phyloP scores from a whole-genome alignment of 176 grass and related monocot species.

The Tillandsia fasciculata region DNA sequence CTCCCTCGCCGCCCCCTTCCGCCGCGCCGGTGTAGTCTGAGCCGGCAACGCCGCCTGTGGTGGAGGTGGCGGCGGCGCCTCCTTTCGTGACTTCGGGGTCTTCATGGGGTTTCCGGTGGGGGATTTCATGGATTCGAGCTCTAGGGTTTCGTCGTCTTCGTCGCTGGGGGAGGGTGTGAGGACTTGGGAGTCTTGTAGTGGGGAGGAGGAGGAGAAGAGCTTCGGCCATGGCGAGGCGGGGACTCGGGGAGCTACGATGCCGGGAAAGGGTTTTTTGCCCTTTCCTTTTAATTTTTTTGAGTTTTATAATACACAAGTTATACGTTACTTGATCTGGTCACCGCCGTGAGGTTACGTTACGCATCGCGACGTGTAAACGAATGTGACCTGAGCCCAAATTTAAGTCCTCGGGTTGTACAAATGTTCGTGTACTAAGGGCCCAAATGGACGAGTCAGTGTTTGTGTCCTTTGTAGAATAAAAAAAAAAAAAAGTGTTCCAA shows the following conservation, averaged over 20 bases:
- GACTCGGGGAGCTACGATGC: conserved; percentile 15
- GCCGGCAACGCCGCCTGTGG: too few species aligned
- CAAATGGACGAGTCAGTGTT: too few species aligned
- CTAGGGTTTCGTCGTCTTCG: background rate
- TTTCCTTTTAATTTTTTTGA: background rate
- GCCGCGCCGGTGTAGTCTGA: too few species aligned
- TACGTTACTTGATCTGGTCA: too few species aligned
- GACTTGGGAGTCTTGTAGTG: background rate
- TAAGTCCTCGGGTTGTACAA: too few species aligned
- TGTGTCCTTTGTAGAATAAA: too few species aligned
- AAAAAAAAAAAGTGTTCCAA: too few species aligned
- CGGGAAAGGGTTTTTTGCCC: background rate
- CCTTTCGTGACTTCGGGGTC: conserved; percentile 4
- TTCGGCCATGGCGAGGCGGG: background rate
- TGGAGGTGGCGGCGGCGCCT: background rate
- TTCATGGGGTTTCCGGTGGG: conserved; percentile 2
- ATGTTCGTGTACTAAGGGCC: too few species aligned
- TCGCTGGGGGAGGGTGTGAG: background rate
- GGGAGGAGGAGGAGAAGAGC: background rate
- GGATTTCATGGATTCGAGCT: background rate
- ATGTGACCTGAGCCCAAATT: too few species aligned
- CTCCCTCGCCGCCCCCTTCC: conserved; percentile 1
- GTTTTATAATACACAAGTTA: too few species aligned
- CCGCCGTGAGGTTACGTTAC: too few species aligned
- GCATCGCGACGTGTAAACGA: too few species aligned